Evolutionary conservation across 306 rosid species (phyloP).

Genomic region (Quercus dentata): DNA sequence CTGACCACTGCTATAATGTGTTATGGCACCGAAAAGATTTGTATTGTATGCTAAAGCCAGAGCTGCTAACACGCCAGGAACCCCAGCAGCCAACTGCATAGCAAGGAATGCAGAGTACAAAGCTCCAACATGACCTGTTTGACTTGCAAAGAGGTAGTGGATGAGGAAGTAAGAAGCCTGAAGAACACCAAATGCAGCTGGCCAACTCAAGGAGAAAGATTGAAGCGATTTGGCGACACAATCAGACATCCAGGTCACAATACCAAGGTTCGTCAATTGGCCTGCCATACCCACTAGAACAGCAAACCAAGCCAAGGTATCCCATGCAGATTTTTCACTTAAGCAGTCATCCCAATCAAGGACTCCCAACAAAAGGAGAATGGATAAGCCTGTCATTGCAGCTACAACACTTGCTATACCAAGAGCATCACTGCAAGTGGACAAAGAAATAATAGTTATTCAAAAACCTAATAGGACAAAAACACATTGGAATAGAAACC

Average conservation of each 20-base stretch:
- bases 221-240: constrained; percentile 57
- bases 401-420: constrained; percentile 81
- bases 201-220: constrained; percentile 82
- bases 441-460: constrained; percentile 10
- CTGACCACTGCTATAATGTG: constrained; percentile 96
- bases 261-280: constrained; percentile 85
- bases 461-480: constrained; percentile 10
- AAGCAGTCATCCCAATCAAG: constrained; percentile 94
- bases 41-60: constrained; percentile 84
- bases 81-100: constrained; percentile 94
- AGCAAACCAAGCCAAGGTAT: constrained; percentile 95
- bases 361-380: constrained; percentile 77
- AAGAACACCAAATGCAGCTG: constrained; percentile 70
- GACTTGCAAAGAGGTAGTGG: constrained; percentile 98
- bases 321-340: constrained; percentile 92
- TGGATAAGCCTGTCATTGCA: constrained; percentile 90
- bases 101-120: constrained; percentile 89
- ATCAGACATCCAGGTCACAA: constrained; percentile 81
- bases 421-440: constrained; percentile 59
- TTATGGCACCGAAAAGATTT: constrained; percentile 84
- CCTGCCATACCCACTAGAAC: constrained; percentile 93
- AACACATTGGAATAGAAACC: constrained; percentile 9
- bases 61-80: constrained; percentile 72
- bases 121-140: constrained; percentile 96
- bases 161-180: constrained; percentile 83